Base-by-base conservation (phyloP, 2,329 filamentous ascomycete species). In the Epichloe elymi region DNA sequence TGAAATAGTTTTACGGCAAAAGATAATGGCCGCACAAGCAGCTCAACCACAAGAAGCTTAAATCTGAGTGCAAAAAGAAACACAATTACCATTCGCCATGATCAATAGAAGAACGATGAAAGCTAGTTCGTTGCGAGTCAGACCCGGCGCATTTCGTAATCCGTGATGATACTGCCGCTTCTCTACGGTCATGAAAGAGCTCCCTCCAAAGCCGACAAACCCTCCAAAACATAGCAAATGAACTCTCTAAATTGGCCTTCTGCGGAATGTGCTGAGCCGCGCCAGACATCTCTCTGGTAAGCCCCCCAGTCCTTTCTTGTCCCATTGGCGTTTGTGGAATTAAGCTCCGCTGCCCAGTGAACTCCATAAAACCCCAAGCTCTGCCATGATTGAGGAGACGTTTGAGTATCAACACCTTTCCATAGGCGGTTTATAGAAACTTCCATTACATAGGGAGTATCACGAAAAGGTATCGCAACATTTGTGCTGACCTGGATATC, bases 261-360 rank as follows among this genome's bases (percentile, higher is more conserved):
- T 40, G 66, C 47, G 35, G 56, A 53, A 7, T 51, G 47, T 15
- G 55, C 60, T 14, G 56, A 55, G 17, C 65, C 63, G n/a, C 54
- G 51, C 67, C 67, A 69, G 17, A 69, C 56, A 43, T 62, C 53
- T 30, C 54, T 55, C 39, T 67, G 55, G 15, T 53, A 56, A 19
- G 57, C 49, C 10, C 64, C 66, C 61, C 63, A 67, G 30, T 65
- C 59, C 46, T 60, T 66, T 12, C 58, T 59, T 14, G 53, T 52
- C 10, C 57, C 57, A 17, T 55, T 57, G 15, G 55, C 52, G 14
- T 51, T 60, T 20, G 54, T 49, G 42, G 61, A 54, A 45, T 67
- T 67, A 36, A 67, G 57, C 38, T 58, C 61, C 46, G 65, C 66
- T n/a, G 67, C 66, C 67, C 67, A 70, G 44, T 67, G 61, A 43